Evolutionary conservation across 2,329 filamentous ascomycete species (phyloP), one percentile per base, ranked within the genome.

Genomic region (Dactylellina sp.): DNA sequence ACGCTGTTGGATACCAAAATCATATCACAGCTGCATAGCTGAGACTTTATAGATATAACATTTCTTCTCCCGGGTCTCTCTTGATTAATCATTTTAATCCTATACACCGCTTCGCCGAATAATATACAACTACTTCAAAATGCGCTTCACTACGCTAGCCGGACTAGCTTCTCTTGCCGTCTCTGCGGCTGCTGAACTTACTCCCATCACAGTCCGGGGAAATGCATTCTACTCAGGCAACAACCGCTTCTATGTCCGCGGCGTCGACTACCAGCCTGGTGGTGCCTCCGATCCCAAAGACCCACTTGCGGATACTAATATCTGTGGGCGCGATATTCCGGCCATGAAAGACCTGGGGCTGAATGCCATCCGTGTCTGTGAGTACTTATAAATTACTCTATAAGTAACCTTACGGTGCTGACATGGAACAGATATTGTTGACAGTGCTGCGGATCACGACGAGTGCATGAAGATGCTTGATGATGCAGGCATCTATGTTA

Each of bases 401-500:
- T 16, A 16, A 35, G 28, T 18, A 52, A 37, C 14, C 12, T 20
- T 6, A 12, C 7, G 16, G 7, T 64, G 9, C 76, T 77, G 63
- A 77, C 14, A 44, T 42, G 4, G n/a, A 28, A 37, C 39, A 78
- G 77, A 97, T 86, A 92, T 90, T 14, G 89, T 96, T 77, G 93
- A 97, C 85, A 97, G 97, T 86, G 89, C 89, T 56, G 83, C 85
- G 78, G 83, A 89, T 81, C 93, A 97, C 83, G 89, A 93, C 79
- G 86, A 88, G 75, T 97, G 93, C 85, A 97, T 97, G 93, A 84
- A 85, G 74, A 85, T 86, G 49, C 86, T 97, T 75, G 89, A 88
- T 59, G 90, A 91, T 79, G 93, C 92, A 76, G 91, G 91, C 79
- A 97, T 97, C 84, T 97, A 97, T 85, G 87, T 96, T 60, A 91